Evolutionary conservation across 1,284 basidiomycete species (phyloP), one percentile per base, ranked within the genome.

Genomic region (Tilletia caries): DNA sequence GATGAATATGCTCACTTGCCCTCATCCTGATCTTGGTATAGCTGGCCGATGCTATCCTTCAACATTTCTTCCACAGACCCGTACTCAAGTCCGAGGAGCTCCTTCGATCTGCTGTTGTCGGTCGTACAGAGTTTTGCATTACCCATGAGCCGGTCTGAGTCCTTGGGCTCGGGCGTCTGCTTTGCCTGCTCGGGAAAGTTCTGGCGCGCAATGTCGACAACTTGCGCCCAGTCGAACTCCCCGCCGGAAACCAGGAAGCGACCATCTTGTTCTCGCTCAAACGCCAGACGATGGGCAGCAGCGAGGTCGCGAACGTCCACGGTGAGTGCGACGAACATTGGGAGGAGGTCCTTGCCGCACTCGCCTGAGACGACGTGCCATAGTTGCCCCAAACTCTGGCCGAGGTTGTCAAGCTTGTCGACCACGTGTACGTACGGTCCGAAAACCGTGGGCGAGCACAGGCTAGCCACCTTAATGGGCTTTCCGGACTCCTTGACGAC

Each of bases 261-360:
- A 72, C 91, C 83, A 0, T 87, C 88, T 4, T 86, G 87, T 0
- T 90, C 90, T n/a, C 86, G 86, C 3, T 85, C 82, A 41, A 85
- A 85, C 43, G 86, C 84, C 0, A 90, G 83, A 88, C 84, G 50
- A 85, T 79, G 10, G 85, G 85, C 32, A 86, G 85, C 50, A 83
- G 41, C 43, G 77, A 70, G 68, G 79, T 52, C 41, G 8, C 58
- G 58, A 23, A 62, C 58, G 33, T 62, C 58, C 27, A 32, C 58
- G 27, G 32, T 29, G 18, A 15, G 25, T 33, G 58, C 25, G 15
- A 62, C 8, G 10, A 32, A 5, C 5, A 23, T 33, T 12, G 58
- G 58, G 10, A 15, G 58, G 33, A 62, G 58, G 5, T 33, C 27
- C 13, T 62, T 29, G 12, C 27, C 58, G 8, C 27, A 20, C 32